These are phyloP conservation scores for Neoboletus subvelutipes DNA, from an alignment of 768 basidiomycete species.

Conservation along the genomic window DNA sequence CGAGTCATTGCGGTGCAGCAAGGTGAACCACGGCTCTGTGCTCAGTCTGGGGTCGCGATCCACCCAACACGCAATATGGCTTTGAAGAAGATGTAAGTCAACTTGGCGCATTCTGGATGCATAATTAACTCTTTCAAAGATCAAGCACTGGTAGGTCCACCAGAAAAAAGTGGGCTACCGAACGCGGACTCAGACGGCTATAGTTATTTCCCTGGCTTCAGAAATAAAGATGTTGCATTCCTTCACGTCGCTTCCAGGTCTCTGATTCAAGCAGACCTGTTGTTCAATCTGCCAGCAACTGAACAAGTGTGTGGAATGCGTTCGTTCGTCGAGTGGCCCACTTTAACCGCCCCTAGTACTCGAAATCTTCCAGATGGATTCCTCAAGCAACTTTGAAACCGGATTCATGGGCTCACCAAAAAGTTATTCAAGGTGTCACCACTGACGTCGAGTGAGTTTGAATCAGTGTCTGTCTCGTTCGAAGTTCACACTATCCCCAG, in stretches of 20 bases:
- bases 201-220: constrained; percentile 69
- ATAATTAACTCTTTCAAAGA: constrained; percentile 28
- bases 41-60: constrained; percentile 61
- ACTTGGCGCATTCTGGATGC: neutral
- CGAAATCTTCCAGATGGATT: constrained; percentile 35
- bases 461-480: neutral
- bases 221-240: constrained; percentile 83
- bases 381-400: constrained; percentile 29
- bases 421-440: constrained; percentile 17
- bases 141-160: constrained; percentile 47
- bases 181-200: neutral
- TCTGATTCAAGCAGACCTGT: constrained; percentile 76
- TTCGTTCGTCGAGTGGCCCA: neutral
- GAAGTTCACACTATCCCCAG: constrained; percentile 20
- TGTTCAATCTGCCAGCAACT: constrained; percentile 76
- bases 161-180: neutral
- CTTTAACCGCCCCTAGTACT: constrained; percentile 32
- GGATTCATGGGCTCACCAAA: constrained; percentile 32
- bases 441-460: constrained; percentile 31
- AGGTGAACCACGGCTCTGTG: neutral
- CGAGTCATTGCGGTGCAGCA: neutral
- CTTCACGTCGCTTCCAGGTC: constrained; percentile 70
- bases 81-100: constrained; percentile 66
- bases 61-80: constrained; percentile 64
- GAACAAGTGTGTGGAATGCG: constrained; percentile 56